Conservation (phyloP, 352 stramenopile species). For the Saprolegnia parasitica region DNA sequence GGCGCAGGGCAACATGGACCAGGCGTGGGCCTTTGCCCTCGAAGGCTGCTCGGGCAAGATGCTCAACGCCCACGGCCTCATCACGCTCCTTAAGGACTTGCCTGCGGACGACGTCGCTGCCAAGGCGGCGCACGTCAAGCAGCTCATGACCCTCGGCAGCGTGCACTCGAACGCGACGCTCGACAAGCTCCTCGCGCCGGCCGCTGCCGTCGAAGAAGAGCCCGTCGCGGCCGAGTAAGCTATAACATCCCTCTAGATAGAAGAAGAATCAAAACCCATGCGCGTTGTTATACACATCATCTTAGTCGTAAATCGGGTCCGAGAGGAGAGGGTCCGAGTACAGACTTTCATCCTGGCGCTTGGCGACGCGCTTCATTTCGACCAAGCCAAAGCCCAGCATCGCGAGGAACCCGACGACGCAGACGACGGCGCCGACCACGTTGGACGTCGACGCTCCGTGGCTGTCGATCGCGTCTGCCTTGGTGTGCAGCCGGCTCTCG, state of each 20-base stretch:
- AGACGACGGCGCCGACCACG: constrained; percentile 52
- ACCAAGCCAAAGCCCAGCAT: constrained; percentile 34
- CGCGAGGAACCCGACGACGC: constrained; percentile 40
- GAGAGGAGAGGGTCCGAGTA: constrained; percentile 62
- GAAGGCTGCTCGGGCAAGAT: constrained; percentile 53
- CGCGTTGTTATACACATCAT: background rate
- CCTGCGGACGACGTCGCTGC: constrained; percentile 56
- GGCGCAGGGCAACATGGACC: constrained; percentile 49
- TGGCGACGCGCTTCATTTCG: constrained; percentile 28
- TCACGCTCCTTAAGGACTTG: constrained; percentile 48
- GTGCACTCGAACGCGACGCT: constrained; percentile 62
- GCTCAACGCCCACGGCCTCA: constrained; percentile 77
- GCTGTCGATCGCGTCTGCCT: constrained; percentile 37
- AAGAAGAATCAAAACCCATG: constrained; percentile 3
- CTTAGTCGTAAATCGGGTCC: constrained; percentile 28
- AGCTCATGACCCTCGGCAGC: constrained; percentile 75
- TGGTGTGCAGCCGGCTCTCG: constrained; percentile 59
- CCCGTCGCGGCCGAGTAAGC: background rate
- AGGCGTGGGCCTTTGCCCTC: constrained; percentile 58
- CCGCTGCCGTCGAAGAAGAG: constrained; percentile 1
- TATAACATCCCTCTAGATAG: constrained; percentile 21
- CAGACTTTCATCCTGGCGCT: constrained; percentile 30
- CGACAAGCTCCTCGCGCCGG: constrained; percentile 35
- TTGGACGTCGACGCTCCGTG: constrained; percentile 31
- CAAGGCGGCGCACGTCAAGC: constrained; percentile 65